A percentile compares a stretch with the other conserved stretches of the same genome.
These are phyloP conservation scores for Pleurotus salmoneostramineus DNA, from an alignment of 768 basidiomycete species.

Conservation along the genomic window DNA sequence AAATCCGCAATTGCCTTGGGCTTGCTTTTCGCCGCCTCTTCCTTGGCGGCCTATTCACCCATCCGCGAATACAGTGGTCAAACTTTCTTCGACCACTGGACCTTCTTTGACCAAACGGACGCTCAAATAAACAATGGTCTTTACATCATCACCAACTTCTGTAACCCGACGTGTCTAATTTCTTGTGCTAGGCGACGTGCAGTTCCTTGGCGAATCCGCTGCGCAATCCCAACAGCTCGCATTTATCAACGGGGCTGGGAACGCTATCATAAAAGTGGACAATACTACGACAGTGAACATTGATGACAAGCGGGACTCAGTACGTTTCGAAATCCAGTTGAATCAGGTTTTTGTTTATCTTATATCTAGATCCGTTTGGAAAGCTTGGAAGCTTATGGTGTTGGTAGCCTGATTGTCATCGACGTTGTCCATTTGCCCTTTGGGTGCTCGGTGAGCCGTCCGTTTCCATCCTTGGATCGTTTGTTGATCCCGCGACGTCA, in stretches of 20 bases:
- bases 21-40: background rate
- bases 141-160: slow-evolving; percentile 49
- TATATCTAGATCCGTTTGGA: background rate
- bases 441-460: slow-evolving; percentile 34
- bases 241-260: slow-evolving; percentile 58
- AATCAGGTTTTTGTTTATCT: too few species aligned
- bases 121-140: slow-evolving; percentile 44
- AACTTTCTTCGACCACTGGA: slow-evolving; percentile 65
- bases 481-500: slow-evolving; percentile 50
- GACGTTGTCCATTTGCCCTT: slow-evolving; percentile 65
- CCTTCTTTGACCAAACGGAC: slow-evolving; percentile 54
- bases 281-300: slow-evolving; percentile 53
- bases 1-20: background rate
- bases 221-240: slow-evolving; percentile 49
- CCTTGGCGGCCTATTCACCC: slow-evolving; percentile 39
- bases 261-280: slow-evolving; percentile 75
- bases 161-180: background rate
- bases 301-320: slow-evolving; percentile 61
- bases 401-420: slow-evolving; percentile 60
- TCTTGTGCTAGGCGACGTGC: slow-evolving; percentile 4
- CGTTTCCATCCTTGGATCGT: background rate
- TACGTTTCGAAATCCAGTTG: slow-evolving; percentile 30
- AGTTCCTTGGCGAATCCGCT: slow-evolving; percentile 48
- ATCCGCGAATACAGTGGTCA: slow-evolving; percentile 54
- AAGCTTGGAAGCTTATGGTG: slow-evolving; percentile 12